Evolutionary conservation across 106 monocot species (phyloP).

Genomic region (Gastrodia elata): DNA sequence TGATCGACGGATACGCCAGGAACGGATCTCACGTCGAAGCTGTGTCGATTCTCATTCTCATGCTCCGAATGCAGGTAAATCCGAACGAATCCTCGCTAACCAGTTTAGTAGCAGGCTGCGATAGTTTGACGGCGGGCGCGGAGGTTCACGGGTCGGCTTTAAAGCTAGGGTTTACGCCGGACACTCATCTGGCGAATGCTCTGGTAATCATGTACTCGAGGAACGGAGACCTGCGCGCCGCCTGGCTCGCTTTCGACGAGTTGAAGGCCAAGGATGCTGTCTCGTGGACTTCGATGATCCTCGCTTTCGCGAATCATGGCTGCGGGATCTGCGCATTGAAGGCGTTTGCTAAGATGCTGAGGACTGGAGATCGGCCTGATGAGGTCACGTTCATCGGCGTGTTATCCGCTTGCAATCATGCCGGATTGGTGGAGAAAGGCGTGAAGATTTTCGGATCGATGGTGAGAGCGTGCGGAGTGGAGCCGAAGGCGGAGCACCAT

Average conservation of each 20-base stretch:
- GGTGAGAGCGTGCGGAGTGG: slow-evolving; percentile 7
- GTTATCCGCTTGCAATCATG: slow-evolving; percentile 33
- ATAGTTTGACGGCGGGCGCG: neutral
- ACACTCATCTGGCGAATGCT: slow-evolving; percentile 24
- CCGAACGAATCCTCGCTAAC: slow-evolving; percentile 25
- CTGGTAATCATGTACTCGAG: slow-evolving; percentile 33
- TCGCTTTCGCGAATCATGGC: slow-evolving; percentile 29
- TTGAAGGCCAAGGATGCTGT: slow-evolving; percentile 25
- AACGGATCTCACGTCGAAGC: slow-evolving; percentile 17
- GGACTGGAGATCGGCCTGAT: slow-evolving; percentile 18
- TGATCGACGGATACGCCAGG: slow-evolving; percentile 31
- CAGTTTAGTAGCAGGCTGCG: slow-evolving; percentile 18
- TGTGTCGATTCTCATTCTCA: slow-evolving; percentile 14
- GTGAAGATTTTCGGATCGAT: slow-evolving; percentile 29
- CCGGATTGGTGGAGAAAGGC: slow-evolving; percentile 28
- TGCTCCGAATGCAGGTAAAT: slow-evolving; percentile 18
- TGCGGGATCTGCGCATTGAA: slow-evolving; percentile 20
- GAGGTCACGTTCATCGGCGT: slow-evolving; percentile 23
- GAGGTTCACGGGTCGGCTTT: slow-evolving; percentile 20
- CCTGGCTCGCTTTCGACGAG: slow-evolving; percentile 21
- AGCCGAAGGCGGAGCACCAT: slow-evolving; percentile 28
- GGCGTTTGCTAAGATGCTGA: slow-evolving; percentile 23
- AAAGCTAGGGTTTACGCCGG: slow-evolving; percentile 14
- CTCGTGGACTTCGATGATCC: slow-evolving; percentile 37
- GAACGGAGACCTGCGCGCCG: slow-evolving; percentile 17